These are phyloP conservation scores for Blastocystis sp. DNA, from an alignment of 352 stramenopile genomes.

Conservation along the genomic window DNA sequence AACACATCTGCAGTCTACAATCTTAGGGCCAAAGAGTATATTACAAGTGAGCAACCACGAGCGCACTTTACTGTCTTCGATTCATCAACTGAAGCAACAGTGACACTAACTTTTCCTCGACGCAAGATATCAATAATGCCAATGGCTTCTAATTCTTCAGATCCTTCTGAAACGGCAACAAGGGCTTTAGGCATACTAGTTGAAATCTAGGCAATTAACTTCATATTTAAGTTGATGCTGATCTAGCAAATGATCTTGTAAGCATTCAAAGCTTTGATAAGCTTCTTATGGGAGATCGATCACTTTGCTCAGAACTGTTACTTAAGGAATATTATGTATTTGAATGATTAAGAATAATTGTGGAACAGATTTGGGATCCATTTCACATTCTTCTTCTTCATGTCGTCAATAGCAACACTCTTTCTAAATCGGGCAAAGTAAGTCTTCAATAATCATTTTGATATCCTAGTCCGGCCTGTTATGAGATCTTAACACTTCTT, in stretches of 20 bases:
- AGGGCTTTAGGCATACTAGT: neutral
- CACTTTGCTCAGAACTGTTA: no score
- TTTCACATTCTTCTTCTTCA: neutral
- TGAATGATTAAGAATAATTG: no score
- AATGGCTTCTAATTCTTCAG: slow-evolving; percentile 83
- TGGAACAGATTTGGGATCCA: no score
- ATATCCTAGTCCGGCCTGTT: slow-evolving; percentile 30
- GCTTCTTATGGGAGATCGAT: no score
- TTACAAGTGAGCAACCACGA: slow-evolving; percentile 9
- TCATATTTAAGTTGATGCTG: neutral
- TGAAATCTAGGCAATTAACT: slow-evolving; percentile 15
- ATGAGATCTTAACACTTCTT: slow-evolving; percentile 58
- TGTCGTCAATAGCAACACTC: slow-evolving; percentile 43
- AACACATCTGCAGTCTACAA: slow-evolving; percentile 74
- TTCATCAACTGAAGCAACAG: slow-evolving; percentile 76
- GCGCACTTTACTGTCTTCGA: slow-evolving; percentile 32
- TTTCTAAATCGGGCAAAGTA: slow-evolving; percentile 62
- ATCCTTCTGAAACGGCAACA: slow-evolving; percentile 77
- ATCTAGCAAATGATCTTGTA: neutral
- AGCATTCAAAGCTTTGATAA: neutral
- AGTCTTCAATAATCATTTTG: neutral
- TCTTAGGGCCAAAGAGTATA: slow-evolving; percentile 32
- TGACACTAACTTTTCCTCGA: slow-evolving; percentile 78
- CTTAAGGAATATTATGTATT: no score
- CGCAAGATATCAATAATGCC: slow-evolving; percentile 82